Evolutionary conservation across 2,329 filamentous ascomycete species (phyloP).

Genomic region (Fusarium cyanostomum): DNA sequence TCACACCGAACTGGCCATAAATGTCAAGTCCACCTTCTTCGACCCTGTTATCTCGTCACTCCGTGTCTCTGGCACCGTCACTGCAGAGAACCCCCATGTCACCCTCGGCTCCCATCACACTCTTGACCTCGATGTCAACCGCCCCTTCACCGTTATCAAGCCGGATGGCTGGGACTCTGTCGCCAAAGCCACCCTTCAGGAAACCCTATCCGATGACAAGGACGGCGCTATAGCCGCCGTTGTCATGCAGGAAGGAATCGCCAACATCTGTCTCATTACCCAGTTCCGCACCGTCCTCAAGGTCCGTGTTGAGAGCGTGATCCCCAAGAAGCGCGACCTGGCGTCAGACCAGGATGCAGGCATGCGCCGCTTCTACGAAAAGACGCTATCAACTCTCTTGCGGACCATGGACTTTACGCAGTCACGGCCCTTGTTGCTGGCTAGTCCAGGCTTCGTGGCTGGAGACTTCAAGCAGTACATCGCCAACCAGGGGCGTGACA

Average conservation of each 20-base stretch:
- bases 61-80: constrained; percentile 65
- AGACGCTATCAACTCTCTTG: constrained; percentile 77
- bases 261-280: constrained; percentile 85
- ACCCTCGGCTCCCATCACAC: constrained; percentile 67
- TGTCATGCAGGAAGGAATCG: constrained; percentile 89
- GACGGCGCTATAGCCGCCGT: constrained; percentile 88
- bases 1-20: constrained; percentile 66
- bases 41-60: constrained; percentile 64
- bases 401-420: constrained; percentile 79
- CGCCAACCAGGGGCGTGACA: constrained; percentile 65
- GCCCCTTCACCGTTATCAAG: constrained; percentile 90
- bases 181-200: constrained; percentile 78
- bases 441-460: constrained; percentile 89
- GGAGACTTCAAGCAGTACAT: constrained; percentile 80
- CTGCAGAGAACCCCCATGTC: constrained; percentile 62
- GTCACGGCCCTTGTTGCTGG: constrained; percentile 80
- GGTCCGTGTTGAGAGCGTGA: constrained; percentile 66
- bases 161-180: constrained; percentile 88
- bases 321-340: constrained; percentile 74
- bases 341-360: constrained; percentile 74
- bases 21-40: constrained; percentile 67
- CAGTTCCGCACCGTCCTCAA: constrained; percentile 81
- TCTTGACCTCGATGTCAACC: constrained; percentile 83
- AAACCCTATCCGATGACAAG: constrained; percentile 81
- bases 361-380: constrained; percentile 78